phyloP scores from a whole-genome alignment of 495 filamentous ascomycete genomes.

The Aspergillus coremiiformis region DNA sequence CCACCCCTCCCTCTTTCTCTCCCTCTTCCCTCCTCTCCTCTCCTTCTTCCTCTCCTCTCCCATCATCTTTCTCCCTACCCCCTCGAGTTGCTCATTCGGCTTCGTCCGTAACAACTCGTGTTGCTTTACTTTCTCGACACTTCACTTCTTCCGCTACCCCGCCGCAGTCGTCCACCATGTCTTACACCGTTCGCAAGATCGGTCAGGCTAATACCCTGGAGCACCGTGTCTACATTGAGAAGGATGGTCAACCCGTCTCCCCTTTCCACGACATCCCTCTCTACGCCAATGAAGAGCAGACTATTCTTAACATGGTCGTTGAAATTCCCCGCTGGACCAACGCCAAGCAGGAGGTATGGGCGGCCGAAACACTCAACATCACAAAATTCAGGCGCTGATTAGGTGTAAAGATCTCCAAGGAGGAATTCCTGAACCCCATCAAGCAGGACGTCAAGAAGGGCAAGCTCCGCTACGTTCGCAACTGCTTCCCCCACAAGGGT shows the following conservation, averaged over 20 bases:
- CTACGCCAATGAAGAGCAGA: conserved; percentile 90
- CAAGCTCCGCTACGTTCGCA: conserved; percentile 86
- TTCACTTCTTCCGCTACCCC: conserved; percentile 20
- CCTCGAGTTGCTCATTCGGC: conserved; percentile 17
- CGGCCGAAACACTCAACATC: background rate
- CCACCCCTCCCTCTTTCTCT: conserved; percentile 35
- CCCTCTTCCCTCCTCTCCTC: conserved; percentile 21
- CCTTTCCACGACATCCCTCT: conserved; percentile 98
- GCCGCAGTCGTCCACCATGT: conserved; percentile 30
- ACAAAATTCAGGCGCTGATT: conserved; percentile 7
- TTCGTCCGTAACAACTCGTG: conserved; percentile 20
- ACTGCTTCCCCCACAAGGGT: conserved; percentile 99
- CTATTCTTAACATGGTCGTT: conserved; percentile 96
- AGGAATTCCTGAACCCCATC: conserved; percentile 94
- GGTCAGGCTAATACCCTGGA: conserved; percentile 87
- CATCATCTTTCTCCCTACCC: conserved; percentile 2
- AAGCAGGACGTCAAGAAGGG: conserved; percentile 61
- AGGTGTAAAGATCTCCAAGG: conserved; percentile 75
- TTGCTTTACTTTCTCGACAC: conserved; percentile 20
- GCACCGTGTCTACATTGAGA: conserved; percentile 95
- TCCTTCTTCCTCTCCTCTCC: conserved; percentile 15
- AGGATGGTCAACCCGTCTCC: conserved; percentile 88
- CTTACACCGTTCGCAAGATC: conserved; percentile 72
- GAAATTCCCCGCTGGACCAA: conserved; percentile 99
- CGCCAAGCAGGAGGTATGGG: conserved; percentile 87